Evolutionary conservation across 192 early-diverging fungal species (phyloP).

Genomic region (Linnemannia hyalina): DNA sequence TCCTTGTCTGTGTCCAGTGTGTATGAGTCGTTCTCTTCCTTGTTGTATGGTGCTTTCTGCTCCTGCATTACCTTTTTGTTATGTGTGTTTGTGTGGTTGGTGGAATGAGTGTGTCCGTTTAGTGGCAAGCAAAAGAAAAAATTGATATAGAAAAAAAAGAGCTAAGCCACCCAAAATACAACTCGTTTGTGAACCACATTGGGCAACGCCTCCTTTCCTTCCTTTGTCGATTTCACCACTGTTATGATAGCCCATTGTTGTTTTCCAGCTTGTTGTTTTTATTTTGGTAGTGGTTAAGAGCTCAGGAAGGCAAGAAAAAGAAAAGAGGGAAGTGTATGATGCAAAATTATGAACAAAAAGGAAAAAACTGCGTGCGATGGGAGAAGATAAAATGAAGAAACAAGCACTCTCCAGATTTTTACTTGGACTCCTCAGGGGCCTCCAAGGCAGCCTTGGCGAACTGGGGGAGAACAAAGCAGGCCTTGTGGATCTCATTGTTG

Average conservation of each 20-base stretch:
- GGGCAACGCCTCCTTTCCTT: too few relatives aligned
- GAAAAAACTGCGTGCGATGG: neutral
- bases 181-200: too few relatives aligned
- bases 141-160: too few relatives aligned
- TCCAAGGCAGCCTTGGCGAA: constrained; percentile 83
- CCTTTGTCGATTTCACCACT: neutral
- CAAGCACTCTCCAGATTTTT: neutral
- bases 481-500: constrained; percentile 92
- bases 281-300: neutral
- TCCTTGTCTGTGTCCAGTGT: too few relatives aligned
- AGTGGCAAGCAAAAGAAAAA: too few relatives aligned
- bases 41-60: too few relatives aligned
- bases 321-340: neutral
- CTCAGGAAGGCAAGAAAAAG: neutral
- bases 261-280: neutral
- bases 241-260: neutral
- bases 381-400: neutral
- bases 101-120: too few relatives aligned
- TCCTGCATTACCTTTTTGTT: too few relatives aligned
- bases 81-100: too few relatives aligned
- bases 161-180: too few relatives aligned
- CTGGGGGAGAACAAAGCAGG: constrained; percentile 92
- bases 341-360: constrained; percentile 2
- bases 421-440: constrained; percentile 56
- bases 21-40: too few relatives aligned